Base-by-base conservation (phyloP, 177 flowering plant genomes). In the Vitis hybrid region DNA sequence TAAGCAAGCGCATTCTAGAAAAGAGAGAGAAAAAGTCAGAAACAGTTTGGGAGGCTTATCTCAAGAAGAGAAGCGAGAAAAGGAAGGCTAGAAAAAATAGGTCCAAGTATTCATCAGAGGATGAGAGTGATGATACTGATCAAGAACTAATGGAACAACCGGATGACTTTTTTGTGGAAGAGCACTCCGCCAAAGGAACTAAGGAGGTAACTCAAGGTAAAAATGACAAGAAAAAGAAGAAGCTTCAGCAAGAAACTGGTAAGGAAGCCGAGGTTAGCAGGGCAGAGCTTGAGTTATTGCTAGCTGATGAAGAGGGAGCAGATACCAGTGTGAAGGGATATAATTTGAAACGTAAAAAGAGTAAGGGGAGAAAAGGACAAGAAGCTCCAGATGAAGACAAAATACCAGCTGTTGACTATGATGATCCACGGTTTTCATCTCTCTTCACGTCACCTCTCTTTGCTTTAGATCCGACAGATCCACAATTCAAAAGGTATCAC, bases 391-490 rank as follows among this genome's bases (percentile, higher is more conserved):
- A 82, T 17, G 97, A 85, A 70, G 88, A 82, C 57, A 91, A 89
- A 69, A 67, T 93, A 77, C 97, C 98, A 3, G 65, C 74, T 30
- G 68, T 67, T 61, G 88, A 86, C 68, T 77, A 70, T 65, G 74
- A 86, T 13, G 97, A 95, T 77, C 88, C 94, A 27, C 86, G 98
- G 24, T 95, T 95, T 78, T 74, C 90, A 6, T 72, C 81, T 60
- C 72, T 90, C 60, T 86, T 83, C 72, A 83, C 70, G 3, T 81
- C 88, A 32, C 90, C 83, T 66, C 80, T 66, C 51, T 95, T 79
- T 88, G 92, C 97, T 19, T 68, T 89, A 79, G 99, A 95, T 78
- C 99, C 99, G 17, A 93, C 98, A 13, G 97, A 91, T 75, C 98
- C 98, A 15, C 88, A 88, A 54, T 93, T 79, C 75, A 91, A 88